Evolutionary conservation across 2,329 filamentous ascomycete species (phyloP), one percentile per base, ranked within the genome.

Genomic region (Trichoderma koningii): DNA sequence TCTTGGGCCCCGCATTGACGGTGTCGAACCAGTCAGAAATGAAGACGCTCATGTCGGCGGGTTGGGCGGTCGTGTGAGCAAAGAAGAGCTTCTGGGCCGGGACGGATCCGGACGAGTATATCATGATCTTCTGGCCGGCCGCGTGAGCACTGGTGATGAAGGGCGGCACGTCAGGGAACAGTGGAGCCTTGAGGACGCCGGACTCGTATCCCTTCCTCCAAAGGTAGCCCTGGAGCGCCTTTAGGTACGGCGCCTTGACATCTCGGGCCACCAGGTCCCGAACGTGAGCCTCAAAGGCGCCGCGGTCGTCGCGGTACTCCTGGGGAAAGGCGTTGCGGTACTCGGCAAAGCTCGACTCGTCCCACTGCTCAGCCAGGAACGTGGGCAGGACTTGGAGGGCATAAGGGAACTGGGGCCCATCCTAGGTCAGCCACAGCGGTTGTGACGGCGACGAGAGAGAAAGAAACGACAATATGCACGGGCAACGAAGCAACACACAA

Each of bases 51-150:
- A 91, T 75, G 73, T 92, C 86, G n/a, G 82, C 78, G 19, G 82
- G 81, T 66, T 82, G 77, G 7, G 84, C 81, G 68, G 85, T 79
- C 48, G 86, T 88, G 73, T 93, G 86, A 66, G 83, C 81, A 76
- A 94, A 94, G 68, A 94, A 83, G 67, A 94, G 80, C 77, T 92
- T 91, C 81, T 95, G 91, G 15, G 91, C 91, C 21, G 88, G 83
- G 6, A 94, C 89, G 23, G 89, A 93, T 38, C 91, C 91, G 14
- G 89, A 93, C 4, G 89, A 93, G 79, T 93, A 95, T 73, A 95
- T 93, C 71, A 90, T 85, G 68, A 93, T 82, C 66, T 80, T 80
- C 67, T 85, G 79, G 28, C 83, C 83, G 34, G 80, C 75, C 17
- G 76, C 74, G 63, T 83, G 81, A 86, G 90, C 93, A 50, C 78